phyloP scores from a whole-genome alignment of 2,329 filamentous ascomycete genomes.

The Sarocladium strictum region DNA sequence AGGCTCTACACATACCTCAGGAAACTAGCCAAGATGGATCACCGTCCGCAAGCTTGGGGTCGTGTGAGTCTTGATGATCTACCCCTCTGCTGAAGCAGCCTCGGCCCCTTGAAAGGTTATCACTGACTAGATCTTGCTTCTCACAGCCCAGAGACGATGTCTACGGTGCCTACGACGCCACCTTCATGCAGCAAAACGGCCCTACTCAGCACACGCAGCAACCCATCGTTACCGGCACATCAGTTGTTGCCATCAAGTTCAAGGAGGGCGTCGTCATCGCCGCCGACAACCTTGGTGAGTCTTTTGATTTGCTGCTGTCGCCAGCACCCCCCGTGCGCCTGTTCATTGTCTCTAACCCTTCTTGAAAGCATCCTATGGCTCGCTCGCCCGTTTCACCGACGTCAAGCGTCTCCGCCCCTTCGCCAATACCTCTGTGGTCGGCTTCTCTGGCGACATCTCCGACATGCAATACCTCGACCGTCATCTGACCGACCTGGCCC shows the following conservation, averaged over 20 bases:
- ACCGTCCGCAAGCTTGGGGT: slow-evolving; percentile 67
- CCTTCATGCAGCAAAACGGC: slow-evolving; percentile 66
- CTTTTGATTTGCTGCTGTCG: slow-evolving; percentile 1
- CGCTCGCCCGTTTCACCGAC: slow-evolving; percentile 91
- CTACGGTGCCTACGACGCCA: slow-evolving; percentile 87
- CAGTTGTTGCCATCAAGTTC: slow-evolving; percentile 92
- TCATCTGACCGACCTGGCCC: slow-evolving; percentile 78
- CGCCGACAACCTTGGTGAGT: slow-evolving; percentile 86
- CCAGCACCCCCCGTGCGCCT: neutral
- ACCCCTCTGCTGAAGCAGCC: too few relatives aligned
- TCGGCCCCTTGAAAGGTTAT: slow-evolving; percentile 3
- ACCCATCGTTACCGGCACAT: slow-evolving; percentile 93
- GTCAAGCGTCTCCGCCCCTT: slow-evolving; percentile 93
- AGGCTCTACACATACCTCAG: neutral
- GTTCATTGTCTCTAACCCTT: neutral
- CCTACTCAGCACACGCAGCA: slow-evolving; percentile 85
- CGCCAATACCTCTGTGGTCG: slow-evolving; percentile 75
- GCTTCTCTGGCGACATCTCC: slow-evolving; percentile 93
- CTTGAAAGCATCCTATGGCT: slow-evolving; percentile 82
- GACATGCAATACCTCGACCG: slow-evolving; percentile 99
- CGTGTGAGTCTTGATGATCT: slow-evolving; percentile 62
- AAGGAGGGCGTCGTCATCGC: slow-evolving; percentile 94
- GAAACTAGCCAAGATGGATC: slow-evolving; percentile 49
- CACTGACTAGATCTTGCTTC: slow-evolving; percentile 63
- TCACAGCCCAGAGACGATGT: slow-evolving; percentile 88